Evolutionary conservation across 2,329 filamentous ascomycete genomes (phyloP), one percentile per base, ranked within the genome.

Genomic region (Knufia fluminis): DNA sequence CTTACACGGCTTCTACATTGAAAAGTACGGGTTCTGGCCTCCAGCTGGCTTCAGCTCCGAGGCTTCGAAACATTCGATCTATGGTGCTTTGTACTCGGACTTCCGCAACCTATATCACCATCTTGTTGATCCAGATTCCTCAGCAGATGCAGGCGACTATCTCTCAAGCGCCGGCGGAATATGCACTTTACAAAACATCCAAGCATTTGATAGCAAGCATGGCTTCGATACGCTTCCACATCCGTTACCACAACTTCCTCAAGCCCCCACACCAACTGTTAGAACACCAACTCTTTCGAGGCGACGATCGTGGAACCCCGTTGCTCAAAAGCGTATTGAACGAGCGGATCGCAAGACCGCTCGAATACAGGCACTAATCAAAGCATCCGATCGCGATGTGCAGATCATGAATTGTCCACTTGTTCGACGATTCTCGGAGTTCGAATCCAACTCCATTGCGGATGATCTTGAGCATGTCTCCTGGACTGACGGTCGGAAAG

Each of bases 101-200:
- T 89, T 92, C 55, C 74, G 79, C 45, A 78, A 75, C 2, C 68
- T 91, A 0, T 88, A 89, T 62, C 73, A 82, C 26, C 81, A 83
- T 42, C 71, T 92, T 0, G 83, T 83, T 0, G 85, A 92, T 57
- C 67, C 71, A 9, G 46, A 53, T 14, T 55, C 53, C 7, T 53
- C 56, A 2, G 35, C 44, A 12, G 43, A 38, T 22, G 68, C 66
- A n/a, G 73, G 71, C 46, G 75, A 80, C 1, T 68, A 72, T 6
- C 67, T 74, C 19, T 75, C 78, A 0, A 76, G 76, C 40, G 45
- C 50, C 24, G 83, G 82, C 3, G 85, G 84, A 0, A 78, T 89
- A 6, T 86, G 83, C 60, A 78, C 82, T 0, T 65, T 85, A 40
- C 83, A 88, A 58, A 80, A 79, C 45, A 70, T 91, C 2, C 70